These are phyloP conservation scores for Zostera marina DNA, from an alignment of 116 monocot genomes.

Conservation along the genomic window DNA sequence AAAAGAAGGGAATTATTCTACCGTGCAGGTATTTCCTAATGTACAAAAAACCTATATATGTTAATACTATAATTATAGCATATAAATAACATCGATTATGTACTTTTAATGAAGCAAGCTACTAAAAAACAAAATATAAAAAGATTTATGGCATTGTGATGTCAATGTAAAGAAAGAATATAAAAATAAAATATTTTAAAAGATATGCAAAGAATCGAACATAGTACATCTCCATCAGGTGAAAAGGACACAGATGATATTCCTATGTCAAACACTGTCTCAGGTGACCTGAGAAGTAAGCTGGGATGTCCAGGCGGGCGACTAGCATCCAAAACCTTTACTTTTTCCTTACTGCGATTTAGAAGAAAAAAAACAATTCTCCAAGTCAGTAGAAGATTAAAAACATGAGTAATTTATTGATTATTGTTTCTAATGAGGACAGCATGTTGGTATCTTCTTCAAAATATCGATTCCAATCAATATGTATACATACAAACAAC, in stretches of 20 bases:
- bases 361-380: not conserved
- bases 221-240: slow-evolving; percentile 73
- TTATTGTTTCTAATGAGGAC: not conserved
- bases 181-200: no score
- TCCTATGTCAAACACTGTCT: slow-evolving; percentile 27
- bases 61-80: no score
- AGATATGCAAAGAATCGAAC: no score
- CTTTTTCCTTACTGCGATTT: slow-evolving; percentile 55
- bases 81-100: slow-evolving; percentile 1
- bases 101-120: no score
- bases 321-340: slow-evolving; percentile 96
- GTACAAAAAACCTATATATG: no score
- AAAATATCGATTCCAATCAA: not conserved
- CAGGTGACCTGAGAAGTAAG: slow-evolving; percentile 44
- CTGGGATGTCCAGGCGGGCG: slow-evolving; percentile 73
- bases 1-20: no score
- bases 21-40: no score
- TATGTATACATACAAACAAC: not conserved
- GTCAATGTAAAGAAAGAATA: no score
- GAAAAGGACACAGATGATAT: slow-evolving; percentile 88
- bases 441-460: not conserved
- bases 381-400: not conserved
- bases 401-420: not conserved
- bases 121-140: no score
- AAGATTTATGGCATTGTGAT: no score